Evolutionary conservation across 2,329 filamentous ascomycete species (phyloP).

Genomic region (Fusarium drepaniforme): DNA sequence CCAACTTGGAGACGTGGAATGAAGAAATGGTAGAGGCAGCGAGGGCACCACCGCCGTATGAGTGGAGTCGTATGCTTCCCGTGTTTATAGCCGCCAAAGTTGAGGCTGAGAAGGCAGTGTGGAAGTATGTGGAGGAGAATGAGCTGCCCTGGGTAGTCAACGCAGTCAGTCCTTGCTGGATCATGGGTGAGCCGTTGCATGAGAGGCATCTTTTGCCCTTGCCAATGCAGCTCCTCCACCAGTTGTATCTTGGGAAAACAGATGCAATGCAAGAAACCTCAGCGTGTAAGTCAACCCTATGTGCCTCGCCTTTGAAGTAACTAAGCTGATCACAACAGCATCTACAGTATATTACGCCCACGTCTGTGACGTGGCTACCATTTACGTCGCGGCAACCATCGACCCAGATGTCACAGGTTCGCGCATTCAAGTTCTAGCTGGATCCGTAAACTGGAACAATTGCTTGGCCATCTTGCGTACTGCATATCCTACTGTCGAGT

Average conservation of each 20-base stretch:
- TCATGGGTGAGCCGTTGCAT: slow-evolving; percentile 7
- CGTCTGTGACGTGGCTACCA: background rate
- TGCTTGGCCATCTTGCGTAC: background rate
- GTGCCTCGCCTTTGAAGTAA: background rate
- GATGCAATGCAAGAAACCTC: background rate
- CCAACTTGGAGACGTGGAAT: slow-evolving; percentile 9
- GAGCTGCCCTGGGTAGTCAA: slow-evolving; percentile 3
- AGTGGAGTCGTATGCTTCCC: background rate
- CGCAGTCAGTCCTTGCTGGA: slow-evolving; percentile 9
- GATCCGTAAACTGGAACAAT: background rate
- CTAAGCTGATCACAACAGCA: background rate
- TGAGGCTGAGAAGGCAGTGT: slow-evolving; percentile 3
- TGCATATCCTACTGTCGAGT: background rate
- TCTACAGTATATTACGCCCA: background rate
- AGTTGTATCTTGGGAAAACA: slow-evolving; percentile 3
- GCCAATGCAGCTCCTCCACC: background rate
- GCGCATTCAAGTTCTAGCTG: background rate
- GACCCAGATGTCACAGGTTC: background rate
- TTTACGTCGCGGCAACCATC: background rate
- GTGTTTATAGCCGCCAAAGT: background rate
- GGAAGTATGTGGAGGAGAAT: slow-evolving; percentile 1
- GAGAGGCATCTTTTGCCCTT: background rate
- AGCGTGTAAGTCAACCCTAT: background rate
- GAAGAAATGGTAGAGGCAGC: background rate
- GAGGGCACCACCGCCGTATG: slow-evolving; percentile 3